Evolutionary conservation across 306 rosid species (phyloP).

Genomic region (Benincasa hispida): DNA sequence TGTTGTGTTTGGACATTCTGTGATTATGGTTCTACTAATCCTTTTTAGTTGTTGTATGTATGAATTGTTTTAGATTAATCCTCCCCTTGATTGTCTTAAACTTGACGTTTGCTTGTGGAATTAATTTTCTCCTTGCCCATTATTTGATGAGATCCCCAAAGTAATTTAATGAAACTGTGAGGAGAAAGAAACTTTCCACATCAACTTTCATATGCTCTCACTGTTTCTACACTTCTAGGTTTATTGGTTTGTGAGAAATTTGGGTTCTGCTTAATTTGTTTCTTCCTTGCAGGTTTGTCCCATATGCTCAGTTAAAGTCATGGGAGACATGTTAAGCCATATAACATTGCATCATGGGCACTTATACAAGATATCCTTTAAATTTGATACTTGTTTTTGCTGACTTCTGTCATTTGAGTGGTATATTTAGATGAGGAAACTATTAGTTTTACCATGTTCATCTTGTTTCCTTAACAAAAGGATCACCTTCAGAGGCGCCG

Average conservation of each 20-base stretch:
- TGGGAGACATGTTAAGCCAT: slow-evolving; percentile 82
- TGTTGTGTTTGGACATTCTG: not conserved
- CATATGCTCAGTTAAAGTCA: slow-evolving; percentile 80
- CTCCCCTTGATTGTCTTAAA: not conserved
- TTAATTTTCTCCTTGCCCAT: not conserved
- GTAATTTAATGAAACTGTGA: not conserved
- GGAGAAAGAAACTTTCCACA: not conserved
- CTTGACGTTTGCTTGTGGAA: not conserved
- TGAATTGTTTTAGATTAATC: not conserved
- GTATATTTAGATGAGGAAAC: not conserved
- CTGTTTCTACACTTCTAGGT: not conserved
- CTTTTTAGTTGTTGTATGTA: not conserved
- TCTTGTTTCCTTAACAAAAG: slow-evolving; percentile 33
- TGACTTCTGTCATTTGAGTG: not conserved
- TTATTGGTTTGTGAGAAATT: not conserved
- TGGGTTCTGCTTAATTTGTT: slow-evolving; percentile 1
- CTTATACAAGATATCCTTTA: slow-evolving; percentile 90
- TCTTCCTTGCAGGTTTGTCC: slow-evolving; percentile 73
- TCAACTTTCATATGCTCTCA: not conserved
- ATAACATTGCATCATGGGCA: slow-evolving; percentile 88
- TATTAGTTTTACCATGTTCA: not conserved
- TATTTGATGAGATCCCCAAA: not conserved
- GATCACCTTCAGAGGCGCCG: slow-evolving; percentile 80
- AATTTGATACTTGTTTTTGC: not conserved
- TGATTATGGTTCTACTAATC: not conserved